phyloP scores from a whole-genome alignment of 495 filamentous ascomycete species.

The Articulospora tetracladia region DNA sequence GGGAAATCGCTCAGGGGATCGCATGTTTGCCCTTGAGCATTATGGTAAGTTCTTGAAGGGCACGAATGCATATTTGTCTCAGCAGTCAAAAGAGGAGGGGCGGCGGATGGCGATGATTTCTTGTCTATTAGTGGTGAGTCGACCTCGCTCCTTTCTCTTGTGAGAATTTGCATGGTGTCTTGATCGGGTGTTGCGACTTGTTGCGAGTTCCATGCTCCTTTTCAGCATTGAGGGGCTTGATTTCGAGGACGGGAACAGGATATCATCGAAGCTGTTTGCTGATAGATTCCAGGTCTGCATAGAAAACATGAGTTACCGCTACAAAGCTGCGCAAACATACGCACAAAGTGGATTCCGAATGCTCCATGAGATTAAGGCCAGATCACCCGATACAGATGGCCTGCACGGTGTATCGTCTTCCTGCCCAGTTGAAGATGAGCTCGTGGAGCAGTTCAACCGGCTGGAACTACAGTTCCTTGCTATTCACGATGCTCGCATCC shows the following conservation, averaged over 20 bases:
- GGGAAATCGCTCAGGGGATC: neutral
- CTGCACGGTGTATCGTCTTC: constrained; percentile 9
- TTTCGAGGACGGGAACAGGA: no score
- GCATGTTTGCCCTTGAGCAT: constrained; percentile 3
- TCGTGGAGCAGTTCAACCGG: constrained; percentile 13
- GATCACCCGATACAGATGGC: neutral
- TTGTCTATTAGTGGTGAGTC: constrained; percentile 7
- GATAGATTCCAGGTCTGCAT: constrained; percentile 7
- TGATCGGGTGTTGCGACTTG: no score
- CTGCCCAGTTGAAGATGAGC: constrained; percentile 11
- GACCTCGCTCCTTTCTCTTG: neutral
- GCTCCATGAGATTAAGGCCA: constrained; percentile 2
- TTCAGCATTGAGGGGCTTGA: no score
- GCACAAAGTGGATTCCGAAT: constrained; percentile 2
- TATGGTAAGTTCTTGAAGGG: constrained; percentile 16
- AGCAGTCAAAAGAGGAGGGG: neutral
- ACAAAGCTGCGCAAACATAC: neutral
- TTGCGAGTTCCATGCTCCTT: no score
- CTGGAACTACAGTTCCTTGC: constrained; percentile 13
- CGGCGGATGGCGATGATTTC: constrained; percentile 12
- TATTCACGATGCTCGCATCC: neutral
- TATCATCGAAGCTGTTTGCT: neutral
- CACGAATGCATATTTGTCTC: neutral
- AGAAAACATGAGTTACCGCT: constrained; percentile 16
- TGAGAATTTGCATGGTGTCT: no score